Evolutionary conservation across 2,329 filamentous ascomycete genomes (phyloP), one percentile per base, ranked within the genome.

Genomic region (Pseudogymnoascus sp.): DNA sequence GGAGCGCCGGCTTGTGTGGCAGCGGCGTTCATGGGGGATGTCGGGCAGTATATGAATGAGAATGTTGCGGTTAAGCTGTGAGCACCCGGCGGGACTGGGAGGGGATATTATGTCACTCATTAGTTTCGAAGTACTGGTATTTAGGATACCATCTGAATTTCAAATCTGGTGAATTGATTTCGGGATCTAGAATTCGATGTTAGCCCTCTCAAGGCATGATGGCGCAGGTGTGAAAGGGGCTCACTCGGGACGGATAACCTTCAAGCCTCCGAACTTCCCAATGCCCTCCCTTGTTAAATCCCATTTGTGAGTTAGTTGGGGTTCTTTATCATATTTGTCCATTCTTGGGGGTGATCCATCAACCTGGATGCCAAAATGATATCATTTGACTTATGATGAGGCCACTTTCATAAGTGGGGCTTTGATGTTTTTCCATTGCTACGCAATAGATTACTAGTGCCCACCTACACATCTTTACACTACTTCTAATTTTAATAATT

Each of bases 1-100:
- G 81, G 81, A 0, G 75, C 66, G 0, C 65, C 79, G 1, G 77
- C 77, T 18, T 78, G 82, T 60, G 63, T 82, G n/a, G 73, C 79
- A 1, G 77, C 79, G 21, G 76, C 77, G 63, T 82, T 82, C 66
- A 72, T 83, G 67, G 78, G 78, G 0, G 75, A 81, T 66, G 80
- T 83, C 61, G 71, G 70, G 25, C 68, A 75, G 68, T 79, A 77
- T 64, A 80, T 80, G 77, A 74, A 77, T 66, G 75, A 79, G 63
- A 76, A 79, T 71, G 76, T 80, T 56, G 78, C 77, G 5, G 78
- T 79, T 28, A 74, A 77, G 18, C 75, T 78, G 68, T 68, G 72
- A 18, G 50, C 28, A 33, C 28, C 50, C 11, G 50, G 50, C 25
- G 10, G 50, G 50, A 12, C 28, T 16, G 10, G 28, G 5, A 33